These are phyloP conservation scores for Chrysanthemum makinoi DNA, from an alignment of 129 eudicot genomes.

Conservation along the genomic window DNA sequence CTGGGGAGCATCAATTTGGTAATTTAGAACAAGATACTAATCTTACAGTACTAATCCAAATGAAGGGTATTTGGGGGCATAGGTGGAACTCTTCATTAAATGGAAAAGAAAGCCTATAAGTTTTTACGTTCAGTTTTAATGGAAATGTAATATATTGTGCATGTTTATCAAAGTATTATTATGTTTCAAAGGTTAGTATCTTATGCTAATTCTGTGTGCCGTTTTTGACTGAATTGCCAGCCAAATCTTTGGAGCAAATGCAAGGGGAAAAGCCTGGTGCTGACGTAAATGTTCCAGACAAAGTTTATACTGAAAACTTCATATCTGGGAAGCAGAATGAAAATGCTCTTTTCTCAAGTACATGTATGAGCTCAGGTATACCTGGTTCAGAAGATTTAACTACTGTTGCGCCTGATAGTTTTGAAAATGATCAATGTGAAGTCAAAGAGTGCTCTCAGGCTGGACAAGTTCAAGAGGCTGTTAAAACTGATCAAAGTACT, in stretches of 20 bases:
- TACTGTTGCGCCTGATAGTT: conserved; percentile 65
- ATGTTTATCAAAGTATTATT: conserved; percentile 1
- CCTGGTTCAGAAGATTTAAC: conserved; percentile 34
- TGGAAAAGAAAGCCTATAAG: conserved; percentile 1
- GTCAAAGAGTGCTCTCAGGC: conserved; percentile 18
- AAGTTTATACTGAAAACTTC: conserved; percentile 25
- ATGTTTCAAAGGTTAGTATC: neutral
- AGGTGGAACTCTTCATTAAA: conserved; percentile 5
- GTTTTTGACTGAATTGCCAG: conserved; percentile 39
- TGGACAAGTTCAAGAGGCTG: conserved; percentile 30
- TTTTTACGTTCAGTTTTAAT: neutral
- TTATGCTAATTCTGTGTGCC: conserved; percentile 15
- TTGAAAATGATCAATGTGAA: conserved; percentile 49
- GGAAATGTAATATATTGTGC: conserved; percentile 4
- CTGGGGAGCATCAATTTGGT: conserved; percentile 6
- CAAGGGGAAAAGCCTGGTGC: conserved; percentile 19
- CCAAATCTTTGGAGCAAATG: conserved; percentile 21
- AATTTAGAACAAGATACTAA: conserved; percentile 2
- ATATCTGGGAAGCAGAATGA: conserved; percentile 26
- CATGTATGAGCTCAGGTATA: conserved; percentile 28
- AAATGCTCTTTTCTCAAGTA: conserved; percentile 18
- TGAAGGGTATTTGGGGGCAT: neutral
- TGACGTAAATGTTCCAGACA: conserved; percentile 21
- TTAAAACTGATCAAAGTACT: conserved; percentile 31
- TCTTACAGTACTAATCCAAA: neutral